Evolutionary conservation across 495 filamentous ascomycete species (phyloP).

Genomic region (Mytilinidion resinicola): DNA sequence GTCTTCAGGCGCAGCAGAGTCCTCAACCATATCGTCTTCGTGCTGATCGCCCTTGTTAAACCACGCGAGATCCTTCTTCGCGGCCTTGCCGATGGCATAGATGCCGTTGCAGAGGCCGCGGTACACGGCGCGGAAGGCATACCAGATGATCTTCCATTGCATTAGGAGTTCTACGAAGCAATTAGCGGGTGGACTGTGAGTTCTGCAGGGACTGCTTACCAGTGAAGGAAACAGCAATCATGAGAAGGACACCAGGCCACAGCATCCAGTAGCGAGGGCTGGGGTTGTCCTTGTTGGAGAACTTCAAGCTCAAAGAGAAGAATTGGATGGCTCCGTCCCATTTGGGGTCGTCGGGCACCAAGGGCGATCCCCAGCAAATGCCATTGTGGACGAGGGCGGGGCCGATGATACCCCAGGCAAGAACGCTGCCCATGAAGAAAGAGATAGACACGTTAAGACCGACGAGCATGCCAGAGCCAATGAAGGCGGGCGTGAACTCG

Average conservation of each 20-base stretch:
- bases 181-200: neutral
- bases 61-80: constrained; percentile 43
- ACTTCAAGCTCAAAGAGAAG: constrained; percentile 43
- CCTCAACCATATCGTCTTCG: constrained; percentile 38
- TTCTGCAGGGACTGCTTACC: constrained; percentile 19
- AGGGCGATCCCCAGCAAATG: constrained; percentile 41
- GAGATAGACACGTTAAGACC: constrained; percentile 60
- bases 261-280: constrained; percentile 60
- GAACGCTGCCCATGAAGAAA: constrained; percentile 52
- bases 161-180: constrained; percentile 44
- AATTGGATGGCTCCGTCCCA: constrained; percentile 49
- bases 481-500: constrained; percentile 62
- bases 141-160: constrained; percentile 55
- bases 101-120: constrained; percentile 41
- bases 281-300: constrained; percentile 42
- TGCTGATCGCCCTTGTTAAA: constrained; percentile 42
- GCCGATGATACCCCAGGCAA: constrained; percentile 62
- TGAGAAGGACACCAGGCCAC: constrained; percentile 60
- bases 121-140: constrained; percentile 47
- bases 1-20: constrained; percentile 48
- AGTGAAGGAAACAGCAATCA: constrained; percentile 56
- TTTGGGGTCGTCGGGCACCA: constrained; percentile 40
- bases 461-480: constrained; percentile 59
- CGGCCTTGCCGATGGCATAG: constrained; percentile 36
- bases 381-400: constrained; percentile 54